These are phyloP conservation scores for Olyra latifolia DNA, from an alignment of 176 grass and related monocot genomes.

Conservation along the genomic window DNA sequence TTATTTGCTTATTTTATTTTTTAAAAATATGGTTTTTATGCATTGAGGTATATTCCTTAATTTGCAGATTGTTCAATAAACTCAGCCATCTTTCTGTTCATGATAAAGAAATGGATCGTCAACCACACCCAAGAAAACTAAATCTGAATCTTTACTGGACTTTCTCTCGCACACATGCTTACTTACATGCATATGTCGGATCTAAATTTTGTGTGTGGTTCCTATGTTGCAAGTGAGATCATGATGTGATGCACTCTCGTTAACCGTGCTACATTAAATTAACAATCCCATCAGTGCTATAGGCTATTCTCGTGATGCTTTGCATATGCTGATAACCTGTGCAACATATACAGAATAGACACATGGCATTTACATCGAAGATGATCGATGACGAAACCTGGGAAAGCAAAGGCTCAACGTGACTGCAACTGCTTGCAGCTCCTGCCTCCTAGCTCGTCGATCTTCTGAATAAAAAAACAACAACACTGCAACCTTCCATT, in stretches of 20 bases:
- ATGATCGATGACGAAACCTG: not conserved
- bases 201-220: not conserved
- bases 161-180: not conserved
- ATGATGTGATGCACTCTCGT: not conserved
- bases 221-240: not conserved
- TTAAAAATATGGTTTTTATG: not conserved
- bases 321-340: not conserved
- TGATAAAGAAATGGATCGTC: not conserved
- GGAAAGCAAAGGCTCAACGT: not conserved
- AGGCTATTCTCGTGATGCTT: not conserved
- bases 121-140: not conserved
- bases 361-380: not conserved
- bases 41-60: not conserved
- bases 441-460: too few species aligned
- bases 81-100: not conserved
- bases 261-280: not conserved
- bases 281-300: not conserved
- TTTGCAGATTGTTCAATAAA: too few species aligned
- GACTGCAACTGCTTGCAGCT: not conserved
- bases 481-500: slow-evolving; percentile 15
- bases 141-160: not conserved
- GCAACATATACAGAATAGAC: not conserved
- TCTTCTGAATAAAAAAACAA: not conserved
- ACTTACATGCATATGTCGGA: not conserved
- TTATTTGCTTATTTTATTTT: not conserved